Base-by-base conservation (phyloP, 805 yeast genomes). In the Lipomyces sp. region DNA sequence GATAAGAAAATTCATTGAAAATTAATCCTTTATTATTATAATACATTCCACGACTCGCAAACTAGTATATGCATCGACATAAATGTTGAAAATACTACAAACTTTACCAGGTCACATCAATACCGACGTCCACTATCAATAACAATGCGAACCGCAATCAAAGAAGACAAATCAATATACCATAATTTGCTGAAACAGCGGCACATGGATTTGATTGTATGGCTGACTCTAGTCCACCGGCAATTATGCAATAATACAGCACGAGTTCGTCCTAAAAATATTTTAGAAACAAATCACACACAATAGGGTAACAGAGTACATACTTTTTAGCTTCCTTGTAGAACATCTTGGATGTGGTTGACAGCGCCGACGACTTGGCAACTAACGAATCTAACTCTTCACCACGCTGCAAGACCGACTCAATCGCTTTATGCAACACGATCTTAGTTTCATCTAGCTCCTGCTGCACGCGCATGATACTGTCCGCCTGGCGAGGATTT, bases 401-500 rank as follows among this genome's bases (percentile, higher is more conserved):
- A 60, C 99, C 99, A 78, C 99, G 87, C 78, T 92, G 96, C 76
- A 95, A 84, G 7, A 95, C 97, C 69, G 89, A 84, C 79, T 95
- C 98, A 72, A 95, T 94, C 57, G 98, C 92, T 80, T 94, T 93
- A 80, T 95, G 98, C 75, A 95, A 83, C 53, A 93, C 97, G 73
- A 94, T 91, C 82, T 95, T 95, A 48, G 99, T 95, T 77, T 95
- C 99, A 78, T 95, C 99, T 74, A 95, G 85, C 79, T 95, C 99
- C 76, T 92, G 96, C 81, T 95, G 99, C 30, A 95, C 99, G 78
- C 89, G 90, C 96, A 95, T 89, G 69, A 95, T 87, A 10, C 97
- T 89, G 77, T 95, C 99, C 0, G 98, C 98, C 81, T 95, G 97
- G 53, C 89, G 84, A 37, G 99, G 99, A 77, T 95, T 97, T 80